Conservation (phyloP, 2,329 filamentous ascomycete genomes). For the Penicillium freii region DNA sequence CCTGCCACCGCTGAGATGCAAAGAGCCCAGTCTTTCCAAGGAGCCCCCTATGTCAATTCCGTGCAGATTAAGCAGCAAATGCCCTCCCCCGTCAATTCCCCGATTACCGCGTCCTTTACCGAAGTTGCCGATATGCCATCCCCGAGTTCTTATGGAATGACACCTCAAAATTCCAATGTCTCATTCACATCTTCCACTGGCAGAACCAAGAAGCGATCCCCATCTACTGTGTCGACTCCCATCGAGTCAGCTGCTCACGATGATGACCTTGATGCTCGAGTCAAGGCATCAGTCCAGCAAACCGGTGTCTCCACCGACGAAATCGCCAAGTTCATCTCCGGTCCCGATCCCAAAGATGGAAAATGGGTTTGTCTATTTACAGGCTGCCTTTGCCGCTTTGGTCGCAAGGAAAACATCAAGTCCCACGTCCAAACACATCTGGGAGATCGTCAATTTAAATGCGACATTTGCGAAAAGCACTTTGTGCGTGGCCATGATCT, state of each 20-base stretch:
- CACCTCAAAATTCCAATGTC: constrained; percentile 31
- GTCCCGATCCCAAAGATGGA: constrained; percentile 68
- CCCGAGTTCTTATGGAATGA: constrained; percentile 23
- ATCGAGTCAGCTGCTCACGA: constrained; percentile 47
- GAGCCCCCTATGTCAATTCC: constrained; percentile 39
- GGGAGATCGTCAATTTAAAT: constrained; percentile 92
- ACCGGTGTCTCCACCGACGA: constrained; percentile 88
- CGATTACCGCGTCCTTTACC: constrained; percentile 52
- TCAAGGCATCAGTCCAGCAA: constrained; percentile 64
- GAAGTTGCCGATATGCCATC: constrained; percentile 49
- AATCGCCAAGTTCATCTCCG: constrained; percentile 70
- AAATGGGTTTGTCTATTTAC: constrained; percentile 77
- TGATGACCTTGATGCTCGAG: constrained; percentile 52
- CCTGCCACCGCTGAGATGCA: constrained; percentile 43
- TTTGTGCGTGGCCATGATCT: constrained; percentile 97
- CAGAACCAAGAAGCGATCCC: constrained; percentile 20
- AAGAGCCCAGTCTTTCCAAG: constrained; percentile 47
- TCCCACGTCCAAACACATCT: constrained; percentile 97
- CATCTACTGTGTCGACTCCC: constrained; percentile 26
- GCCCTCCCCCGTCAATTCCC: constrained; percentile 56
- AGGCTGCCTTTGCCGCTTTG: constrained; percentile 83
- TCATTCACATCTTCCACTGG: constrained; percentile 28
- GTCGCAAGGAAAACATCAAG: constrained; percentile 98
- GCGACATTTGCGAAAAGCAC: constrained; percentile 88
- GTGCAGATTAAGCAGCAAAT: constrained; percentile 44